Evolutionary conservation across 768 basidiomycete species (phyloP).

Genomic region (Scleroderma citrinum): DNA sequence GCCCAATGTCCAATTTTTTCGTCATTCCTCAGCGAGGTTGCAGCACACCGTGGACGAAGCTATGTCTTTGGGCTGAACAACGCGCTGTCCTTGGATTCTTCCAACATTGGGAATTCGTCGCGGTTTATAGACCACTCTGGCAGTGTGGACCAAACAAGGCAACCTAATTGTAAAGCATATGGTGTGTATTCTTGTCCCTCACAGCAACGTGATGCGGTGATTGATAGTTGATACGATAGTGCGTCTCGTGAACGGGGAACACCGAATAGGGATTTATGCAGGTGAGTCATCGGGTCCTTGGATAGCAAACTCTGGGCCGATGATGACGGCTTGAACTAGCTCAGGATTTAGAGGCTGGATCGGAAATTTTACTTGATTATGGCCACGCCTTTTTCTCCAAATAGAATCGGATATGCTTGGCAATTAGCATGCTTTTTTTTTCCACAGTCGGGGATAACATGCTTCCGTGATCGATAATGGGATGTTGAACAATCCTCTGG

Average conservation of each 20-base stretch:
- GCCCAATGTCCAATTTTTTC: not conserved
- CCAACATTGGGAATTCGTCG: slow-evolving; percentile 53
- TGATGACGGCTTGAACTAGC: slow-evolving; percentile 21
- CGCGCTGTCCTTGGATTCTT: slow-evolving; percentile 45
- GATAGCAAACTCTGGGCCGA: not conserved
- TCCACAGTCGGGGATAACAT: not conserved
- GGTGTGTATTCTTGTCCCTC: slow-evolving; percentile 28
- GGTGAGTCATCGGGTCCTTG: slow-evolving; percentile 30
- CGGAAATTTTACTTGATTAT: slow-evolving; percentile 51
- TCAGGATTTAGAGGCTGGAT: slow-evolving; percentile 29
- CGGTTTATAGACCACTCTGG: slow-evolving; percentile 61
- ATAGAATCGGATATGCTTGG: not conserved
- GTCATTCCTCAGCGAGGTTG: slow-evolving; percentile 31
- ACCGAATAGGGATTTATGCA: slow-evolving; percentile 59
- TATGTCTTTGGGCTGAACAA: slow-evolving; percentile 58
- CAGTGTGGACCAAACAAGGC: slow-evolving; percentile 11
- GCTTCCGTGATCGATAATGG: not conserved
- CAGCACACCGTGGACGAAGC: slow-evolving; percentile 45
- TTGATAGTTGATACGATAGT: slow-evolving; percentile 30
- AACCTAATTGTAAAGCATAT: slow-evolving; percentile 39
- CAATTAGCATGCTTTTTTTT: not conserved
- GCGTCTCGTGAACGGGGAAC: slow-evolving; percentile 57
- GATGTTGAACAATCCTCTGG: no score
- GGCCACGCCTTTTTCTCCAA: slow-evolving; percentile 38
- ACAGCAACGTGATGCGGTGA: not conserved